Evolutionary conservation across 202 grass and related monocot species (phyloP).

Genomic region (Miscanthus sacchariflorus): DNA sequence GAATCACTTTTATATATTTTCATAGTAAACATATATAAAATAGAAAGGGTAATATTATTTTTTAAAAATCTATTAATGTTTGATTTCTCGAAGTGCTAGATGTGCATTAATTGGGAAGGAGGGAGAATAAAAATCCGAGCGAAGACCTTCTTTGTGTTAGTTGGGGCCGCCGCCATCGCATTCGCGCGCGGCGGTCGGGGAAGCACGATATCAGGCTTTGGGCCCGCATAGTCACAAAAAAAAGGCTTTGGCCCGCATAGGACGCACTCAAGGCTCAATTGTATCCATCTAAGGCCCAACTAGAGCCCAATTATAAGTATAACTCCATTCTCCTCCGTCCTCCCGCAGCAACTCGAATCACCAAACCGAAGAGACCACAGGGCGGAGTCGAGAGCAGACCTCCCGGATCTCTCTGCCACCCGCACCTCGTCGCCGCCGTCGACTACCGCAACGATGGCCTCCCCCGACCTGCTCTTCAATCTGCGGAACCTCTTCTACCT

Average conservation of each 20-base stretch:
- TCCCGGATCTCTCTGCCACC: neutral
- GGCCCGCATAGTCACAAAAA: too few species aligned
- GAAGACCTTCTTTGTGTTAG: neutral
- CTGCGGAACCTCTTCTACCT: slow-evolving; percentile 82
- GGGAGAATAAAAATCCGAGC: neutral
- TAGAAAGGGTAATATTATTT: too few species aligned
- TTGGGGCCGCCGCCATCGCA: neutral
- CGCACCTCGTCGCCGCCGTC: slow-evolving; percentile 25
- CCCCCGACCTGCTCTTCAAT: slow-evolving; percentile 91
- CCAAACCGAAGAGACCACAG: neutral
- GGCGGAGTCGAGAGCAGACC: neutral
- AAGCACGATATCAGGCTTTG: neutral
- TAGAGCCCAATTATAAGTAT: slow-evolving; percentile 11
- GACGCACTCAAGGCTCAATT: neutral
- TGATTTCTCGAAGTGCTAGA: too few species aligned
- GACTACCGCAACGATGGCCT: slow-evolving; percentile 49
- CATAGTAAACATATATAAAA: too few species aligned
- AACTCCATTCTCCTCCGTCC: neutral
- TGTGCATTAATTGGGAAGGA: too few species aligned
- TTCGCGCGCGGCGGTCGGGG: neutral
- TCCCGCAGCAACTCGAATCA: neutral
- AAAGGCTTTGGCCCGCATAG: too few species aligned
- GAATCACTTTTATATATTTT: too few species aligned
- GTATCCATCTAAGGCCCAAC: neutral
- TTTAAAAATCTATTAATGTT: too few species aligned